Base-by-base conservation (phyloP, 768 basidiomycete species). In the Auricularia auricula-judae region DNA sequence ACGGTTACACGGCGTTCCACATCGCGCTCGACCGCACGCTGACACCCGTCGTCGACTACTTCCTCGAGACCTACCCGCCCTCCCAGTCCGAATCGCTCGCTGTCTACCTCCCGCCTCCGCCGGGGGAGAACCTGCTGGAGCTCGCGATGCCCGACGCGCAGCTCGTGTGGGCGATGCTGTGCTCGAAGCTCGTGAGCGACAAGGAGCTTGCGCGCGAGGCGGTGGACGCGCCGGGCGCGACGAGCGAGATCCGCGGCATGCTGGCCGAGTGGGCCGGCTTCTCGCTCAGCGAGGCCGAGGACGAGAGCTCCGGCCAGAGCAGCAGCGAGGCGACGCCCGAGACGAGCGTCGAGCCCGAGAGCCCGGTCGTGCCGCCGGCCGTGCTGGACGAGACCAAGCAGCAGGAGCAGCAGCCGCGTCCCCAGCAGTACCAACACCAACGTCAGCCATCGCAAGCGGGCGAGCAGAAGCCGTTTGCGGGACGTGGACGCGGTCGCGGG, bases 1-100 rank as follows among this genome's bases (percentile, higher is more conserved):
- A 76, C 61, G 81, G 81, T 29, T 75, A 80, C 61, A 87, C 88
- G 3, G 81, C 86, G 2, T 85, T 89, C 75, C 88, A 91, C 72
- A 68, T 84, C 62, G 86, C 87, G 10, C 71, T 91, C 8, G 75
- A 78, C 70, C 70, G 70, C 64, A 84, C 86, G 11, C 76, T 84
- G 67, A 69, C 83, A 36, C 67, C 78, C 12, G 77, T 89, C 65
- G 72, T 86, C 65, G 74, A 79, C 51, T 78, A 85, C 76, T 84
- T 90, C 77, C 77, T 91, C 69, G 77, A 87, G 63, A 74, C 75
- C 34, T 83, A 87, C 70, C 76, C 83, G 47, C 84, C 86, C 4
- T 76, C 47, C 47, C 56, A 23, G 56, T 78, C 58, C 78, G 84
- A 51, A 70, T 75, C 47, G 87, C 88, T 67, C 74, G 77, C 42